Evolutionary conservation across 306 rosid species (phyloP).

Genomic region (Sicyos baderoa): DNA sequence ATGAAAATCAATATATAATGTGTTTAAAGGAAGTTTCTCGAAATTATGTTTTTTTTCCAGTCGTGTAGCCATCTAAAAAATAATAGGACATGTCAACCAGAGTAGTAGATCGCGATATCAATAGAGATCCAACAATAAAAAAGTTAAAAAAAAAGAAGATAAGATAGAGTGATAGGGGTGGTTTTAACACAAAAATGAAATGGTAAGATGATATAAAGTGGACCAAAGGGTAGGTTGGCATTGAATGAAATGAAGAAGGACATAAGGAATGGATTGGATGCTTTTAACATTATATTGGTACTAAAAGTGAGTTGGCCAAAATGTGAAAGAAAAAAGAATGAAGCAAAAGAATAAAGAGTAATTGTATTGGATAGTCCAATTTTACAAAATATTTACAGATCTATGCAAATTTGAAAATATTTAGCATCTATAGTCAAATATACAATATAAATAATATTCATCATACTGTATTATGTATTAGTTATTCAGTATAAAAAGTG

Average conservation of each 20-base stretch:
- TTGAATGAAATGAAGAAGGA: neutral
- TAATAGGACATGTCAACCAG: too few relatives aligned
- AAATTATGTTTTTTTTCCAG: neutral
- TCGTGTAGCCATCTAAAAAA: neutral
- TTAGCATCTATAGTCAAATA: too few relatives aligned
- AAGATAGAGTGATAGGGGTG: neutral
- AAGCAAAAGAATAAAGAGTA: neutral
- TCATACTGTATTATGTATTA: too few relatives aligned
- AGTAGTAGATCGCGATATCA: too few relatives aligned
- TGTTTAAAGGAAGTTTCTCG: neutral
- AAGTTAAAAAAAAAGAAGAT: neutral
- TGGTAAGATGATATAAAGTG: too few relatives aligned
- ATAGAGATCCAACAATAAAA: too few relatives aligned
- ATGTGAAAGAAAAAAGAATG: neutral
- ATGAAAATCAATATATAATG: neutral
- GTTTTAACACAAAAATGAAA: neutral
- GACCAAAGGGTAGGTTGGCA: neutral
- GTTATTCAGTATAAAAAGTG: too few relatives aligned
- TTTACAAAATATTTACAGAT: too few relatives aligned
- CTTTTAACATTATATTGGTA: neutral
- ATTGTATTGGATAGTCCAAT: too few relatives aligned
- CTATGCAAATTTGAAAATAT: too few relatives aligned
- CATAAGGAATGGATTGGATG: neutral
- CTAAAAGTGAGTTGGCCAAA: slow-evolving; percentile 13
- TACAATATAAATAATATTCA: too few relatives aligned